These are phyloP conservation scores for Trypethelium eluteriae DNA, from an alignment of 495 filamentous ascomycete species.

Conservation along the genomic window DNA sequence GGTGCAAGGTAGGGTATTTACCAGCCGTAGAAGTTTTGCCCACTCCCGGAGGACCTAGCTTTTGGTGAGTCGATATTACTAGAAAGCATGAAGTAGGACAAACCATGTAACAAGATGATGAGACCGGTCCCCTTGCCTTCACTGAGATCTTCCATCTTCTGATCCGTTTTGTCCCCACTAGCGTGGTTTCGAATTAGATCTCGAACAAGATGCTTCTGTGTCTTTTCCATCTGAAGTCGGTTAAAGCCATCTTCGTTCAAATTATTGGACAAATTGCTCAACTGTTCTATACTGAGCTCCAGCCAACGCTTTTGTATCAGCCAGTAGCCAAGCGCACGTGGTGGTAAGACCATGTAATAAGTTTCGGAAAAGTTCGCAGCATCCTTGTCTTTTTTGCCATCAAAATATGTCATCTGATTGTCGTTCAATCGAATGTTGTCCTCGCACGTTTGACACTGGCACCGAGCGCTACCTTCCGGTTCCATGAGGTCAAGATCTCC, in stretches of 20 bases:
- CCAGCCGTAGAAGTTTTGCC: slow-evolving; percentile 38
- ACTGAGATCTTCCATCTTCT: slow-evolving; percentile 5
- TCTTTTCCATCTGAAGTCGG: slow-evolving; percentile 8
- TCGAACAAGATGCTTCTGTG: not conserved
- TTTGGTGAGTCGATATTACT: not conserved
- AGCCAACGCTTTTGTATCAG: slow-evolving; percentile 1
- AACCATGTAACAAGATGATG: slow-evolving; percentile 6
- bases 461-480: not conserved
- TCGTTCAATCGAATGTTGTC: not conserved
- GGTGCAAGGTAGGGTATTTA: not conserved
- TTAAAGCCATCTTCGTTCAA: slow-evolving; percentile 5
- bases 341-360: not conserved
- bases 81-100: not conserved
- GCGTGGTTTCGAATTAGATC: slow-evolving; percentile 7
- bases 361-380: not conserved
- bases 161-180: not conserved
- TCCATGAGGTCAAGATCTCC: not conserved
- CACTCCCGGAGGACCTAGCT: slow-evolving; percentile 33
- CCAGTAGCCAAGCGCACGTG: slow-evolving; percentile 6
- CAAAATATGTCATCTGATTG: slow-evolving; percentile 1
- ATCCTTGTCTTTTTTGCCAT: not conserved
- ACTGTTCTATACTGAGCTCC: not conserved
- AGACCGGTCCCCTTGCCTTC: slow-evolving; percentile 1
- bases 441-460: slow-evolving; percentile 4
- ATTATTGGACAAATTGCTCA: not conserved